A percentile compares a stretch with the other conserved stretches of the same genome.
These are phyloP conservation scores for Phalaenopsis aphrodite DNA, from an alignment of 106 monocot genomes.

Conservation along the genomic window DNA sequence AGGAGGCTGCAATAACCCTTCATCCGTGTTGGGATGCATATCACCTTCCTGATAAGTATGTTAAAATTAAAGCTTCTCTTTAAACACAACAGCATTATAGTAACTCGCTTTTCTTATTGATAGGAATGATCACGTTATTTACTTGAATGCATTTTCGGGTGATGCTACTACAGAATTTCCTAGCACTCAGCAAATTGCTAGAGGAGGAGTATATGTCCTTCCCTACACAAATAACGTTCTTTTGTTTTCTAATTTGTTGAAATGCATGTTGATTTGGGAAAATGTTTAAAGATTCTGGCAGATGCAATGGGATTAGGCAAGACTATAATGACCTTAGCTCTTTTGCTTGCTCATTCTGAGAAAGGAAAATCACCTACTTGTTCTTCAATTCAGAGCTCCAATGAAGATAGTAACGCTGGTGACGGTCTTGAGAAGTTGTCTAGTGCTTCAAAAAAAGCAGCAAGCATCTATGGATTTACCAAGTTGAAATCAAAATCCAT, in stretches of 20 bases:
- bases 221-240: not conserved
- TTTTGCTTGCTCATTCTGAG: slow-evolving; percentile 50
- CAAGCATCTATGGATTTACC: slow-evolving; percentile 27
- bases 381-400: slow-evolving; percentile 15
- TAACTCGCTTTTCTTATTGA: slow-evolving; percentile 6
- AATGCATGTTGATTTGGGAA: slow-evolving; percentile 12
- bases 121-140: slow-evolving; percentile 68
- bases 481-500: slow-evolving; percentile 45
- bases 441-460: slow-evolving; percentile 21
- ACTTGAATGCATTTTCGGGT: slow-evolving; percentile 87
- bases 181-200: slow-evolving; percentile 71
- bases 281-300: slow-evolving; percentile 73
- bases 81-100: not conserved
- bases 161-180: slow-evolving; percentile 81
- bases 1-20: slow-evolving; percentile 59
- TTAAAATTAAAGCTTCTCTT: not conserved
- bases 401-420: slow-evolving; percentile 18
- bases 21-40: slow-evolving; percentile 97
- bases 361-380: slow-evolving; percentile 40
- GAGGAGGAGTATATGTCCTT: slow-evolving; percentile 71
- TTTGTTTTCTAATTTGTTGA: slow-evolving; percentile 3
- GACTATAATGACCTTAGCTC: slow-evolving; percentile 94
- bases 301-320: slow-evolving; percentile 98
- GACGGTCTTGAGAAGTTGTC: slow-evolving; percentile 17
- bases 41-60: slow-evolving; percentile 73